Evolutionary conservation across 192 early-diverging fungal species (phyloP).

Genomic region (Powellomyces hirtus): DNA sequence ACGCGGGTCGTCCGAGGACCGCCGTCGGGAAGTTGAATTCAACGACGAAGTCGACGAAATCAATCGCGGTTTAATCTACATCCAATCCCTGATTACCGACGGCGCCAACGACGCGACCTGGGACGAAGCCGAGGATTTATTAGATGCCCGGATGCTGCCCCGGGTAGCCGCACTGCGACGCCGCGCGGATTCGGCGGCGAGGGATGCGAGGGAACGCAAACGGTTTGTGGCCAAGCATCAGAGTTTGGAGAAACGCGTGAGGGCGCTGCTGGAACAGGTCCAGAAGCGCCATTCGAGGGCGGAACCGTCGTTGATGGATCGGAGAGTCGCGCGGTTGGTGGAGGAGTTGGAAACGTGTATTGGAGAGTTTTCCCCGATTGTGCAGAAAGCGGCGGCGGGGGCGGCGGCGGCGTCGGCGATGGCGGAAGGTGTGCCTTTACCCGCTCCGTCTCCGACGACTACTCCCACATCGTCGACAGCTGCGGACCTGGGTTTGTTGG

Average conservation of each 20-base stretch:
- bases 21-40: slow-evolving; percentile 14
- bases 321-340: slow-evolving; percentile 1
- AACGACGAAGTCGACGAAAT: slow-evolving; percentile 20
- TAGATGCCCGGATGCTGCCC: slow-evolving; percentile 6
- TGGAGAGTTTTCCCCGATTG: slow-evolving; percentile 3
- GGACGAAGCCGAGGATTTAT: slow-evolving; percentile 11
- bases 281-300: not conserved
- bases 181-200: not conserved
- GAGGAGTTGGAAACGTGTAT: not conserved
- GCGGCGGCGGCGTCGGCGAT: slow-evolving; percentile 16
- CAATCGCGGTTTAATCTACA: not conserved
- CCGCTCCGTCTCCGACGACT: not conserved
- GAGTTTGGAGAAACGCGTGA: not conserved
- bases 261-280: slow-evolving; percentile 1
- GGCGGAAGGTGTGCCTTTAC: slow-evolving; percentile 16
- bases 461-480: not conserved
- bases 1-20: slow-evolving; percentile 20
- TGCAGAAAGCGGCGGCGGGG: slow-evolving; percentile 12
- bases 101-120: not conserved
- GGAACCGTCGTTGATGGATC: not conserved
- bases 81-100: not conserved
- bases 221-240: slow-evolving; percentile 12
- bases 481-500: slow-evolving; percentile 3
- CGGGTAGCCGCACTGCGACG: not conserved
- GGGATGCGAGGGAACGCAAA: slow-evolving; percentile 6